phyloP scores from a whole-genome alignment of 192 early-diverging fungal species.

The Backusella liffmaniae region DNA sequence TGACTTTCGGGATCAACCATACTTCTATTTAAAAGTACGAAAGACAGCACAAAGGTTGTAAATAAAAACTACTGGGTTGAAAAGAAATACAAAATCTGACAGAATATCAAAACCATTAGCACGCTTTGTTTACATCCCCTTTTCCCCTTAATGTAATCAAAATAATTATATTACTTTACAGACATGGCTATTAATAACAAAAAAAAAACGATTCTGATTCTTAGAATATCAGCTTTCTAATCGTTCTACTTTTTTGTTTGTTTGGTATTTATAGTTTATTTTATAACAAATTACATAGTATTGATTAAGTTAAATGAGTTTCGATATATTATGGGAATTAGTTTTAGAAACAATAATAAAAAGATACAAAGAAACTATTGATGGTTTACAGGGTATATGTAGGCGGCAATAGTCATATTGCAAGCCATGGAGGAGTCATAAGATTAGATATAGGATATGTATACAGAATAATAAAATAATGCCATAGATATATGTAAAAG shows the following conservation, averaged over 20 bases:
- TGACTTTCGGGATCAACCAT: background rate
- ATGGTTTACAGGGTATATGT: background rate
- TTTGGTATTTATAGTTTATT: slow-evolving; percentile 4
- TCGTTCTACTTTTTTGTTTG: background rate
- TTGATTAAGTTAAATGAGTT: background rate
- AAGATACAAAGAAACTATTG: background rate
- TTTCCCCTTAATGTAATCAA: background rate
- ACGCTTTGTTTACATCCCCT: background rate
- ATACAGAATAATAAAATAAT: background rate
- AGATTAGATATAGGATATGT: background rate
- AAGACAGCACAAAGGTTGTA: background rate
- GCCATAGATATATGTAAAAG: background rate
- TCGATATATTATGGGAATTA: background rate
- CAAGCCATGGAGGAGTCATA: background rate
- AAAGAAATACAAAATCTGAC: background rate
- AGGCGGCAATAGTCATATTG: background rate
- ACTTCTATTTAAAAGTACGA: background rate
- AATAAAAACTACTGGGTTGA: background rate
- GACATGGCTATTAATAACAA: background rate
- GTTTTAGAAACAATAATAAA: background rate
- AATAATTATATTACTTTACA: background rate
- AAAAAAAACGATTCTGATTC: background rate
- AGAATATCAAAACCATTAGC: background rate
- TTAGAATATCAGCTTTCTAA: background rate
- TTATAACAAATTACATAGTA: background rate